A percentile compares a stretch with the other conserved stretches of the same genome.
Conservation (phyloP, 352 stramenopile genomes). For the Plasmopara halstedii region DNA sequence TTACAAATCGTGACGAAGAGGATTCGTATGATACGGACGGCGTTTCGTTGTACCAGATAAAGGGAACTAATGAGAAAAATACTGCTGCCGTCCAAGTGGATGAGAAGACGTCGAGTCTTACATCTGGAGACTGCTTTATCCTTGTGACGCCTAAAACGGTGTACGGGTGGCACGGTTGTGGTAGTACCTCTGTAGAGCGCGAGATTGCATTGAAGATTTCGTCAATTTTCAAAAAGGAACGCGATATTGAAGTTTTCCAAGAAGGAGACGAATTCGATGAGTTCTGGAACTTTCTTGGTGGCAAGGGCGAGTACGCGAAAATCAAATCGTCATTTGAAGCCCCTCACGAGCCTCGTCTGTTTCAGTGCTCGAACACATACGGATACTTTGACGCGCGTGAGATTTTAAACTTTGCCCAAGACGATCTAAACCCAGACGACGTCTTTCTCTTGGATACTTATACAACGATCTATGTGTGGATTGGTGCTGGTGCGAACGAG, state of each 20-base stretch:
- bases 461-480: conserved; percentile 87
- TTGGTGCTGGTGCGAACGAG: conserved; percentile 72
- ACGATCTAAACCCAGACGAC: conserved; percentile 87
- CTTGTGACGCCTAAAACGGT: conserved; percentile 65
- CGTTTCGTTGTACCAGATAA: conserved; percentile 86
- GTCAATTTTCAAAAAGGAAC: conserved; percentile 47
- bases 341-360: conserved; percentile 74
- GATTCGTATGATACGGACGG: conserved; percentile 86
- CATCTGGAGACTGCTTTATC: conserved; percentile 84
- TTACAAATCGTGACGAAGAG: conserved; percentile 68
- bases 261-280: conserved; percentile 65
- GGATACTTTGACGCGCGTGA: conserved; percentile 84
- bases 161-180: conserved; percentile 71
- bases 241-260: conserved; percentile 33
- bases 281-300: conserved; percentile 82
- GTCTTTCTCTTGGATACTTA: conserved; percentile 90
- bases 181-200: conserved; percentile 60
- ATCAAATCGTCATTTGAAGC: conserved; percentile 58
- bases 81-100: conserved; percentile 81
- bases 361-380: conserved; percentile 86
- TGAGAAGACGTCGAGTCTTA: conserved; percentile 71
- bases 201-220: conserved; percentile 54
- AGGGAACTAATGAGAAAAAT: conserved; percentile 81
- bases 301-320: conserved; percentile 66
- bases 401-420: conserved; percentile 84